Conservation (phyloP, 371 early-diverging fungal genomes). For the Circinella umbellata region DNA sequence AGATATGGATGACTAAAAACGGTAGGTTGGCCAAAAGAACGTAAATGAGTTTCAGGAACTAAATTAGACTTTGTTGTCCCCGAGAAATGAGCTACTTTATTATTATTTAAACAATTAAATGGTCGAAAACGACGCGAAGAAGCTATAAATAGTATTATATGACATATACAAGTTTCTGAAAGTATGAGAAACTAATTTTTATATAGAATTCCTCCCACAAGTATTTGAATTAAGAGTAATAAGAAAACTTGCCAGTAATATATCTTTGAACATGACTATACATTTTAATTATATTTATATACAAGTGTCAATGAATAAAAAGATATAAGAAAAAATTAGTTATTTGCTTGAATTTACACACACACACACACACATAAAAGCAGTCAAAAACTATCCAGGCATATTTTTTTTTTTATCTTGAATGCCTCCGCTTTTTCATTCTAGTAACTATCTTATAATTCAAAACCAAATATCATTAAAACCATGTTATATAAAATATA, state of each 20-base stretch:
- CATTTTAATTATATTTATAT: neutral
- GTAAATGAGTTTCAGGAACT: conserved; percentile 42
- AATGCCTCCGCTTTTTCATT: no score
- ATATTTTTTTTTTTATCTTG: no score
- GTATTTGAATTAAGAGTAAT: neutral
- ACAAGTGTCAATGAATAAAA: no score
- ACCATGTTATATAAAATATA: no score
- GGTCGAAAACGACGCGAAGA: conserved; percentile 6
- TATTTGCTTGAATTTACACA: no score
- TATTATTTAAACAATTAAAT: neutral
- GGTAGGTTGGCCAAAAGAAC: conserved; percentile 80
- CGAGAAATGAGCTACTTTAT: conserved; percentile 13
- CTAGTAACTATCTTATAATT: no score
- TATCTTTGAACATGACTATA: conserved; percentile 6
- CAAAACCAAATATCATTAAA: no score
- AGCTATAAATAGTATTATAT: neutral
- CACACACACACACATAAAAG: no score
- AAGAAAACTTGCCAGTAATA: conserved; percentile 3
- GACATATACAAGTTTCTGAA: neutral
- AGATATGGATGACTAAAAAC: conserved; percentile 83
- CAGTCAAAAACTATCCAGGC: no score
- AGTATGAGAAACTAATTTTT: neutral
- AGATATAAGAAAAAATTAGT: no score
- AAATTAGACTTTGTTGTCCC: conserved; percentile 19
- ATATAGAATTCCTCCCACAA: no score